These are phyloP conservation scores for Penicillium malachiteum DNA, from an alignment of 495 filamentous ascomycete species.

Conservation along the genomic window DNA sequence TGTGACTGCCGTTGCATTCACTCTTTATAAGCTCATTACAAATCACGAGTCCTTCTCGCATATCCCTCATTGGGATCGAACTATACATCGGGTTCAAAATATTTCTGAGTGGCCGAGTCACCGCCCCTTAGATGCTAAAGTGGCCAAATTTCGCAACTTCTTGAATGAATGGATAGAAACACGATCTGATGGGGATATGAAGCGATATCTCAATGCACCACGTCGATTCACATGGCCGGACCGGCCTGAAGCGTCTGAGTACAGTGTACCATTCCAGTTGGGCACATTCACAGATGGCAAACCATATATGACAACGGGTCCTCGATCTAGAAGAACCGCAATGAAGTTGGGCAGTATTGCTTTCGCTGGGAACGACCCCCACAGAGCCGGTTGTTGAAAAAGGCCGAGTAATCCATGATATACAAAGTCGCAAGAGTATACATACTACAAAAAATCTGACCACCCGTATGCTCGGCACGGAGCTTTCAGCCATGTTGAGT, in stretches of 20 bases:
- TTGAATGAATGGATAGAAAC: constrained; percentile 20
- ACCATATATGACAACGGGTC: constrained; percentile 14
- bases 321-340: constrained; percentile 15
- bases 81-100: constrained; percentile 21
- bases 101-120: constrained; percentile 19
- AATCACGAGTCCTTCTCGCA: constrained; percentile 24
- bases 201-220: constrained; percentile 8
- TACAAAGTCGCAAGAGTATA: too few relatives aligned
- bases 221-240: constrained; percentile 21
- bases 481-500: background rate
- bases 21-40: constrained; percentile 42
- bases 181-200: constrained; percentile 15
- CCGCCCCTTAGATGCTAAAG: constrained; percentile 23
- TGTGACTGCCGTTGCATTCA: constrained; percentile 36
- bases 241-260: constrained; percentile 18
- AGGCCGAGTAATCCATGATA: too few relatives aligned
- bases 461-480: too few relatives aligned
- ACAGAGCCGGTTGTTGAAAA: constrained; percentile 15
- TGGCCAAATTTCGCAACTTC: constrained; percentile 22
- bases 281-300: constrained; percentile 19
- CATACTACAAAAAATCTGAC: too few relatives aligned
- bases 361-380: constrained; percentile 25
- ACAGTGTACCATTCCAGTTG: constrained; percentile 18
- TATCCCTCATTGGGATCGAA: constrained; percentile 21
- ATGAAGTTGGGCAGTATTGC: constrained; percentile 24